phyloP scores from a whole-genome alignment of 352 stramenopile genomes.

The Phytophthora ramorum region DNA sequence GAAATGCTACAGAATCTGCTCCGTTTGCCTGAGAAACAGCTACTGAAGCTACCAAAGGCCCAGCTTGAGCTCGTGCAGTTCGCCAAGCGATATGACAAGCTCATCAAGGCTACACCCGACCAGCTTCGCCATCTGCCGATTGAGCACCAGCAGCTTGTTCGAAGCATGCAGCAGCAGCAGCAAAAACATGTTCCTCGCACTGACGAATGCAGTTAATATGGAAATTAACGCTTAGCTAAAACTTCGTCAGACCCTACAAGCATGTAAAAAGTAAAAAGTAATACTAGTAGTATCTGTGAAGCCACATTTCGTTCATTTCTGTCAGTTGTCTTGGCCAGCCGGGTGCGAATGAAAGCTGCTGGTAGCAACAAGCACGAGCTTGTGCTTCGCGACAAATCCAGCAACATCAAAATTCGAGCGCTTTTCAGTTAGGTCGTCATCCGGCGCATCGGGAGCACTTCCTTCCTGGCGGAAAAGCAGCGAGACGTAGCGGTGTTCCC shows the following conservation, averaged over 20 bases:
- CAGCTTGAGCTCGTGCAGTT: conserved; percentile 65
- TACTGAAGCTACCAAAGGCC: conserved; percentile 39
- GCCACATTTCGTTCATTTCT: neutral
- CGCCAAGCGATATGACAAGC: conserved; percentile 60
- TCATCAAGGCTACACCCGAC: conserved; percentile 36
- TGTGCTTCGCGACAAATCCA: conserved; percentile 41
- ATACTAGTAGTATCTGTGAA: neutral
- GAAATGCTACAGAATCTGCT: conserved; percentile 51
- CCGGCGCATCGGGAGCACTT: conserved; percentile 7
- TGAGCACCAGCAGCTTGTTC: conserved; percentile 51
- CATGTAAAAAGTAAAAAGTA: conserved; percentile 18
- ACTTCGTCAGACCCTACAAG: neutral
- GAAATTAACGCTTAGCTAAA: neutral
- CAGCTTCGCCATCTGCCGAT: conserved; percentile 45
- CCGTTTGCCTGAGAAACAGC: conserved; percentile 39
- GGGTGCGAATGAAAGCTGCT: conserved; percentile 58
- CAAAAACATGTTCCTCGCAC: conserved; percentile 8
- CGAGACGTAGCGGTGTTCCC: conserved; percentile 66
- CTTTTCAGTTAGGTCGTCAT: conserved; percentile 33
- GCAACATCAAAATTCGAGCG: conserved; percentile 61
- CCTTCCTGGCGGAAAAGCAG: conserved; percentile 53
- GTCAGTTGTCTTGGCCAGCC: conserved; percentile 20
- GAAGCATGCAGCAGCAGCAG: conserved; percentile 36
- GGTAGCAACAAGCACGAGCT: conserved; percentile 38
- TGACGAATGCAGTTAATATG: conserved; percentile 13